Percentiles rank a stretch among this genome's conserved stretches.
Conservation (phyloP, 2,329 filamentous ascomycete genomes). For the Sporothrix luriei region DNA sequence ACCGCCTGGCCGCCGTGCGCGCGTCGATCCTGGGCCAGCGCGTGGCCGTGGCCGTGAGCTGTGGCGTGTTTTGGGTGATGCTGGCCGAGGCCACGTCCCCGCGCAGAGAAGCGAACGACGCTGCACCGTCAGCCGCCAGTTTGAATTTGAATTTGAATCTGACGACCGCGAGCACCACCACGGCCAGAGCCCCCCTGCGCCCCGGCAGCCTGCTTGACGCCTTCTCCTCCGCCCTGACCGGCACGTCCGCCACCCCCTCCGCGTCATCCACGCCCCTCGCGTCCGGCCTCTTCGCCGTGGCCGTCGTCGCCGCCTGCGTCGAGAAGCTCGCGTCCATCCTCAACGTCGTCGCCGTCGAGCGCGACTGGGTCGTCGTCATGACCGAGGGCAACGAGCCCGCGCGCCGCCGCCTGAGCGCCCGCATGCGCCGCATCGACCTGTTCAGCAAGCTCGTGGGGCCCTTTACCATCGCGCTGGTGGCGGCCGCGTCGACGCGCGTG, state of each 20-base stretch:
- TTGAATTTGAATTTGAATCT: too few relatives aligned
- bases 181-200: neutral
- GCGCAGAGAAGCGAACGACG: neutral
- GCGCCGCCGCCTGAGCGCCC: slow-evolving; percentile 51
- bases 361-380: slow-evolving; percentile 67
- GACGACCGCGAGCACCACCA: neutral
- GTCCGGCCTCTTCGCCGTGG: slow-evolving; percentile 41
- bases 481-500: slow-evolving; percentile 48
- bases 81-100: slow-evolving; percentile 27
- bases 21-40: slow-evolving; percentile 53
- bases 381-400: slow-evolving; percentile 46
- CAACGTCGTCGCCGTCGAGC: slow-evolving; percentile 69
- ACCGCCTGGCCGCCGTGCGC: slow-evolving; percentile 55
- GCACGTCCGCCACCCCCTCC: neutral
- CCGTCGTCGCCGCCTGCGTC: slow-evolving; percentile 61
- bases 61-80: slow-evolving; percentile 50
- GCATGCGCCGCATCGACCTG: slow-evolving; percentile 61
- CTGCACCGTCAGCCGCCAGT: slow-evolving; percentile 32
- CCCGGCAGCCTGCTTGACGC: slow-evolving; percentile 1
- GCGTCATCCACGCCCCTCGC: slow-evolving; percentile 25
- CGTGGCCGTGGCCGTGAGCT: slow-evolving; percentile 52
- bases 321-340: slow-evolving; percentile 68
- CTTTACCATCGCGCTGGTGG: slow-evolving; percentile 53
- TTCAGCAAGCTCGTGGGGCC: slow-evolving; percentile 61
- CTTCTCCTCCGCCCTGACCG: neutral